Evolutionary conservation across 2,329 filamentous ascomycete genomes (phyloP).

Genomic region (Ascomycota sp.): DNA sequence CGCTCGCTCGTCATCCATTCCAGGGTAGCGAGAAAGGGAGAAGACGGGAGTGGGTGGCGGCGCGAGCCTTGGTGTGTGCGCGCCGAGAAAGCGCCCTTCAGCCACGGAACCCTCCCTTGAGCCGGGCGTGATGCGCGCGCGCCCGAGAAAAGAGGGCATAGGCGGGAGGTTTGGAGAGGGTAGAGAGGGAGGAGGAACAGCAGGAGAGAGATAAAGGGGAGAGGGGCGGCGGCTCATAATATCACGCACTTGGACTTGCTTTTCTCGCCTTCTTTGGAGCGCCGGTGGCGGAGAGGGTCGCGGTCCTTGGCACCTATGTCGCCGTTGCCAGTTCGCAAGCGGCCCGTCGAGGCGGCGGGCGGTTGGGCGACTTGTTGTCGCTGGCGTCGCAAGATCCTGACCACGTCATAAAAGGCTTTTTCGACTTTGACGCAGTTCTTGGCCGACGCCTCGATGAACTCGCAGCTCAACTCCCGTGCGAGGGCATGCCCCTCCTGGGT

Average conservation of each 20-base stretch:
- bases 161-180: not conserved
- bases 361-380: constrained; percentile 35
- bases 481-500: constrained; percentile 88
- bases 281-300: constrained; percentile 10
- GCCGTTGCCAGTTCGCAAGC: constrained; percentile 18
- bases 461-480: constrained; percentile 79
- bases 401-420: constrained; percentile 96
- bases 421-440: constrained; percentile 98
- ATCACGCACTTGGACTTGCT: constrained; percentile 17
- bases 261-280: constrained; percentile 15
- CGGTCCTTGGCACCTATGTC: constrained; percentile 13
- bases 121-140: too few relatives aligned
- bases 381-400: constrained; percentile 72
- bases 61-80: too few relatives aligned
- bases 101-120: too few relatives aligned
- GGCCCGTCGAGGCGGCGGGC: constrained; percentile 12
- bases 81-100: too few relatives aligned
- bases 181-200: not conserved
- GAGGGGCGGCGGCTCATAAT: constrained; percentile 13
- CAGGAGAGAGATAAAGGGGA: not conserved
- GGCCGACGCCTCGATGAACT: constrained; percentile 90
- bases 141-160: not conserved
- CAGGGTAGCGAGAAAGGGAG: too few relatives aligned
- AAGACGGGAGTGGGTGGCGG: too few relatives aligned
- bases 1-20: too few relatives aligned